Base-by-base conservation (phyloP, 1,139 yeast genomes). In the Diutina rugosa region DNA sequence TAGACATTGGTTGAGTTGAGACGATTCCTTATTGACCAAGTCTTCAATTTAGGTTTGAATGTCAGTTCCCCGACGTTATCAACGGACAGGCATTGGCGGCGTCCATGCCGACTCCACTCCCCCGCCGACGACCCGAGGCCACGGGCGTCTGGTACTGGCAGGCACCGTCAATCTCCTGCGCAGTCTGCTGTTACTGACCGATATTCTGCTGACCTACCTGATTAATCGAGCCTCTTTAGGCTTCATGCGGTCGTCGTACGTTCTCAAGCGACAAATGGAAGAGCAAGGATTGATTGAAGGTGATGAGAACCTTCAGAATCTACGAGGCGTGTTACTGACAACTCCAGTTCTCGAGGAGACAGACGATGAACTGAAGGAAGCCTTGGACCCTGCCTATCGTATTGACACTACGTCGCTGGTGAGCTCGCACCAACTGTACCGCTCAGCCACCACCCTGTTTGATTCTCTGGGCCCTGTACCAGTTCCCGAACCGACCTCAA, bases 41-140 rank as follows among this genome's bases (percentile, higher is more conserved):
- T 35, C 41, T 12, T 8, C 6, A 35, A 5, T 12, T n/a, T 35
- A 4, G 41, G 41, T n/a, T 16, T 35, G 41, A 35, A 47, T 47
- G 51, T 47, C 51, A 12, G 53, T 49, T n/a, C 53, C 44, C 26
- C 21, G 53, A 16, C 41, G 53, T 14, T 49, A 49, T 38, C 53
- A 49, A 32, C 41, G 44, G 16, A 48, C 51, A 14, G 51, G 51
- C 21, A 29, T 48, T 14, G 51, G 46, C 46, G 16, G 10, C 21
- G 26, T 6, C 26, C 26, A 7, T 7, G 46, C 26, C 46, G 26
- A 44, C 46, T 18, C 46, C 46, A 12, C 26, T 7, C 46, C 46
- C 18, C 8, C 26, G 21, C 1, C 14, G 3, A 35, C 10, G 4
- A 16, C 46, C 26, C 26, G 18, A n/a, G 10, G 9, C 46, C n/a